Base-by-base conservation (phyloP, 768 basidiomycete species). In the Porphyrellus cyaneotinctus region DNA sequence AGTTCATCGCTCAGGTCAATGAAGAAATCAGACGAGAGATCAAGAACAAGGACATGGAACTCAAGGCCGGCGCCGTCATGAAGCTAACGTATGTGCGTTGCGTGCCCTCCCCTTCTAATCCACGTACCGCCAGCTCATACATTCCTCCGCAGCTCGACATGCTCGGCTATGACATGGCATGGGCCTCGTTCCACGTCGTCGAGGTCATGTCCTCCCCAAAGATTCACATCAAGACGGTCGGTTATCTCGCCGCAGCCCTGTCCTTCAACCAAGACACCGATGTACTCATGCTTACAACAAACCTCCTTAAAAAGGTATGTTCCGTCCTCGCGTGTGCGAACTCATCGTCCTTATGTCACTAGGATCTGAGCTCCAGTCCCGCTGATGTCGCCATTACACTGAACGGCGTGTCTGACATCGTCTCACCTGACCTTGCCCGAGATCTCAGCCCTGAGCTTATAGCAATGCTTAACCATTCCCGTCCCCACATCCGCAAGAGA, bases 61-160 rank as follows among this genome's bases (percentile, higher is more conserved):
- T 98, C 60, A 99, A 99, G 72, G 93, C 94, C 0, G 94, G 80
- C 14, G 97, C 95, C 0, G 84, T 97, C 30, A 76, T 98, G 69
- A 99, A 99, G 73, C 83, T 98, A 54, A 92, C 91, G 62, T 99
- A 97, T 73, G 95, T 97, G 72, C 69, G 93, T 84, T n/a, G n/a
- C n/a, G 53, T 52, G 18, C 13, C 12, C 12, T 31, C 18, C 24
- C 32, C 46, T 43, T 14, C 32, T 46, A 4, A 18, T 20, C 46
- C 13, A 41, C 15, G 23, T 18, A 17, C 56, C 43, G 30, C 46
- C 33, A 22, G 45, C 52, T 59, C 49, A 62, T 55, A 10, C 28
- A 55, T 17, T 41, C 53, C 57, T 44, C 46, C 52, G 14, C 49
- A 98, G 95, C 84, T 99, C 57, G 92, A 98, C 68, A 98, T 99